Evolutionary conservation across 2,329 filamentous ascomycete species (phyloP).

Genomic region (Colletotrichum orchidophilum): DNA sequence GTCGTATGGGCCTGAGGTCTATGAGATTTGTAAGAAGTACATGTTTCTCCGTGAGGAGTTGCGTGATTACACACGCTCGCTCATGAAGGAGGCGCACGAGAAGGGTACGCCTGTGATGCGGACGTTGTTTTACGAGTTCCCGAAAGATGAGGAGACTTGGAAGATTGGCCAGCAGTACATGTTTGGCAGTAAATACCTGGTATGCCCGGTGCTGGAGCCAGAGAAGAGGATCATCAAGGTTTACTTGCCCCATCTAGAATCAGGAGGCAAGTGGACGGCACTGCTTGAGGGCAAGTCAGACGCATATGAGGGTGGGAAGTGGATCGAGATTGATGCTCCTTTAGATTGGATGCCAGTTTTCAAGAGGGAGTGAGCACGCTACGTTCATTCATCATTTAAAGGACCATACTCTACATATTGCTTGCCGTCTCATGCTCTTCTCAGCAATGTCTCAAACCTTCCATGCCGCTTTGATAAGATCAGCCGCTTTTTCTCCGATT

Average conservation of each 20-base stretch:
- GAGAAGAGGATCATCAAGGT: constrained; percentile 54
- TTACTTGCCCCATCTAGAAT: constrained; percentile 57
- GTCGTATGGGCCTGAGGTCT: constrained; percentile 70
- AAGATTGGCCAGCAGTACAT: constrained; percentile 70
- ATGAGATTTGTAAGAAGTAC: constrained; percentile 68
- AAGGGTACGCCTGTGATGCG: constrained; percentile 70
- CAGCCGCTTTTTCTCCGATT: constrained; percentile 61
- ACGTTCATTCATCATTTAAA: not conserved
- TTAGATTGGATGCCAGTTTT: constrained; percentile 35
- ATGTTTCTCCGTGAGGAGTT: constrained; percentile 66
- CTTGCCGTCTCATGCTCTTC: not conserved
- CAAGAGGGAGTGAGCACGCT: not conserved
- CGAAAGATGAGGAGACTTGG: constrained; percentile 63
- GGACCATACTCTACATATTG: not conserved
- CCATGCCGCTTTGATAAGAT: constrained; percentile 55
- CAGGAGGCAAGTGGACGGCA: constrained; percentile 22
- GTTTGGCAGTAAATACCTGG: constrained; percentile 68
- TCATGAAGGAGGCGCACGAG: constrained; percentile 70
- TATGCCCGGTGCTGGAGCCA: constrained; percentile 63
- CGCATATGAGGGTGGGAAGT: constrained; percentile 16
- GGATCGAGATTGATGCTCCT: constrained; percentile 32
- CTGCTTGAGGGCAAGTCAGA: constrained; percentile 15
- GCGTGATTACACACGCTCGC: constrained; percentile 62
- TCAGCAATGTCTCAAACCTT: not conserved
- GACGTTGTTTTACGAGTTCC: constrained; percentile 72